Evolutionary conservation across 345 rosid species (phyloP).

Genomic region (Arabis alpina): DNA sequence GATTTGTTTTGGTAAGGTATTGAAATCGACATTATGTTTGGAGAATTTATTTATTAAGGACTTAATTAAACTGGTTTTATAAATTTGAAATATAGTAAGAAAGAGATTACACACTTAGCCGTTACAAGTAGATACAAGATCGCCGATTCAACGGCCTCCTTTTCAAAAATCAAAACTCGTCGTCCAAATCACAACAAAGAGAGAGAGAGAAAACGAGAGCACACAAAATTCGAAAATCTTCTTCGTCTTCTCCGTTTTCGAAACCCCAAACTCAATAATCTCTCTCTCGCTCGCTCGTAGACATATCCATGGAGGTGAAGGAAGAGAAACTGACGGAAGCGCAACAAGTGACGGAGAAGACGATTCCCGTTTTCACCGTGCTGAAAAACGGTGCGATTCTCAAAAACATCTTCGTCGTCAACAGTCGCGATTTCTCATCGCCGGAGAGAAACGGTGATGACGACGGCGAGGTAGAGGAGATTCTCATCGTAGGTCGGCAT

Average conservation of each 20-base stretch:
- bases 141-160: conserved; percentile 49
- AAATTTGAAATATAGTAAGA: background rate
- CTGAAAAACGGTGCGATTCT: conserved; percentile 77
- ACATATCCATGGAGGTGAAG: conserved; percentile 41
- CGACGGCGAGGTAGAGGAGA: conserved; percentile 53
- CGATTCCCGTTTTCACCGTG: conserved; percentile 82
- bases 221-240: background rate
- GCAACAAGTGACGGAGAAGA: conserved; percentile 42
- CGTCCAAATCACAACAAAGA: conserved; percentile 23
- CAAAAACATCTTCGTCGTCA: conserved; percentile 82
- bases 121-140: conserved; percentile 28
- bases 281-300: background rate
- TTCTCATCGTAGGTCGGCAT: conserved; percentile 76
- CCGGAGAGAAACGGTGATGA: conserved; percentile 28
- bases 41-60: background rate
- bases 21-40: background rate
- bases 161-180: conserved; percentile 50
- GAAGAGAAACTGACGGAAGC: conserved; percentile 29
- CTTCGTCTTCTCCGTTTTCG: conserved; percentile 4
- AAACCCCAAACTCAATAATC: conserved; percentile 1
- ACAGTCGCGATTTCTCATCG: conserved; percentile 41
- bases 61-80: background rate
- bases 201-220: background rate
- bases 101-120: conserved; percentile 10
- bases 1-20: background rate